A percentile compares a stretch with the other conserved stretches of the same genome.
These are phyloP conservation scores for Chondrus crispus DNA, from an alignment of 23 red algal species.

Conservation along the genomic window DNA sequence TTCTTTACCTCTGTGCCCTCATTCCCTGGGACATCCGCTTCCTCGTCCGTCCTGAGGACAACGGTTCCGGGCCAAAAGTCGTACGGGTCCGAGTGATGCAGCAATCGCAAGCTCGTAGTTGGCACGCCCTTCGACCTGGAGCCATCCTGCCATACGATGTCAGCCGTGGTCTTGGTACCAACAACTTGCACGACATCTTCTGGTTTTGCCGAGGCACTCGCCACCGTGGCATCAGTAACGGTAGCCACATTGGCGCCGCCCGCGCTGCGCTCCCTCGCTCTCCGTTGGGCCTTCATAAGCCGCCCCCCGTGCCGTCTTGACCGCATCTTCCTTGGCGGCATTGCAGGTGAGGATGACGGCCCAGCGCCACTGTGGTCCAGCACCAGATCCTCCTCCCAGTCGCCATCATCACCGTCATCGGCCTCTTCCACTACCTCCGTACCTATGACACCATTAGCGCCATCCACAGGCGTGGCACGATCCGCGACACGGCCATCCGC, in stretches of 20 bases:
- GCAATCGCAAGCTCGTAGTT: background rate
- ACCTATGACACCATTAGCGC: background rate
- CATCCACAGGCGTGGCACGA: background rate
- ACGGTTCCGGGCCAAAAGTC: slow-evolving; percentile 55
- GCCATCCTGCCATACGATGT: slow-evolving; percentile 69
- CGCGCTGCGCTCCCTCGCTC: background rate
- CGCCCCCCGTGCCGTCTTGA: background rate
- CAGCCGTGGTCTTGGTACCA: slow-evolving; percentile 16
- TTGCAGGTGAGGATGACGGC: background rate
- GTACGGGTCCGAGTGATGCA: slow-evolving; percentile 29
- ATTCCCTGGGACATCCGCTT: no score
- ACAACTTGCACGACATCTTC: slow-evolving; percentile 64
- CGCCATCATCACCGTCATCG: slow-evolving; percentile 5
- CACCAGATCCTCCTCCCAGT: background rate
- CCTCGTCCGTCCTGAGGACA: slow-evolving; percentile 33
- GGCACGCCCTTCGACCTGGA: slow-evolving; percentile 21
- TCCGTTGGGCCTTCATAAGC: slow-evolving; percentile 37
- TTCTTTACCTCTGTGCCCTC: background rate
- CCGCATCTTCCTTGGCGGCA: background rate
- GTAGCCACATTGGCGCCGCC: background rate
- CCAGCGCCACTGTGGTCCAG: background rate
- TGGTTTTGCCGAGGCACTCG: background rate
- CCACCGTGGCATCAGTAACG: background rate
- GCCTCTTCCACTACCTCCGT: background rate
- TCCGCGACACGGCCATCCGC: background rate